Base-by-base conservation (phyloP, 192 early-diverging fungal genomes). In the Paraglomus brasilianum region DNA sequence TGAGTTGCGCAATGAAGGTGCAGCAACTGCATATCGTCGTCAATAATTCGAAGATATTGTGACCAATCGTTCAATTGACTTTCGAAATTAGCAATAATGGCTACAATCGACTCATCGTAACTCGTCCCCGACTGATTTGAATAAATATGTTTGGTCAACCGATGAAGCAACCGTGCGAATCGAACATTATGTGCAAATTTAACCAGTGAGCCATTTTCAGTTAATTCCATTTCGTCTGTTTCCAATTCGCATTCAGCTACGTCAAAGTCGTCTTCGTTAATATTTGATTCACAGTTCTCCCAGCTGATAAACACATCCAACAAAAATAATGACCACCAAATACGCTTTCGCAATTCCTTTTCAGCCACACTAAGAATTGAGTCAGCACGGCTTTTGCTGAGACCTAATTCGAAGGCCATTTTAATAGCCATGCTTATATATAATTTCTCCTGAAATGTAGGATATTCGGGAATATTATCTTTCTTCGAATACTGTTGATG, bases 261-360 rank as follows among this genome's bases (percentile, higher is more conserved):
- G 21, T 24, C 58, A 69, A 51, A 69, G 30, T 69, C 52, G 6
- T 57, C 52, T 57, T 57, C 41, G n/a, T 69, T 55, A 4, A 69
- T 69, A 30, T 57, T 46, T 43, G 53, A 57, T 15, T 51, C 24
- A 19, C 67, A 69, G n/a, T n/a, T n/a, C n/a, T n/a, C n/a, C n/a
- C n/a, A n/a, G n/a, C n/a, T n/a, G 5, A 69, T 46, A n/a, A 69
- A 69, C 5, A 69, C 67, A 15, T 69, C 67, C 39, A 69, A 38
- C 67, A 69, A 57, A 42, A 69, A 69, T 56, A 69, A 15, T 10
- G 67, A 69, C 67, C 67, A 69, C 67, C 67, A 69, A 11, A 69
- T 46, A 10, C 53, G 43, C 58, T 52, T 55, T 46, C 67, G 55
- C 24, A 52, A 45, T 36, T 69, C 53, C 39, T 69, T 69, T 38